phyloP scores from a whole-genome alignment of 2,329 filamentous ascomycete species.

The Arthrobotrys entomopaga region DNA sequence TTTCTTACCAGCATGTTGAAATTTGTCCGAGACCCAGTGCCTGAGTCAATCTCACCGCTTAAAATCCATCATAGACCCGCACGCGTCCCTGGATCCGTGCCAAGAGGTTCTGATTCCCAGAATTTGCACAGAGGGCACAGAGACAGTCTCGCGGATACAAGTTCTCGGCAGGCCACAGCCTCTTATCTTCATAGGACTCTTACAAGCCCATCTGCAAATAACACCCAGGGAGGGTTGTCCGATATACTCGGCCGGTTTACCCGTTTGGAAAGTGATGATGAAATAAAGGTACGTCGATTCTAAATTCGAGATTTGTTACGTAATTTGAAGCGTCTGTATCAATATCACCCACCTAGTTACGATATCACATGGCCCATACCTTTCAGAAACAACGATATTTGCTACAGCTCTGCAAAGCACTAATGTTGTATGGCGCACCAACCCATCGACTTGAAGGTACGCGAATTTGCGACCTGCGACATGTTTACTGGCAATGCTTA shows the following conservation, averaged over 20 bases:
- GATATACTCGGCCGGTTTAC: slow-evolving; percentile 29
- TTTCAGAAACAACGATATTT: slow-evolving; percentile 84
- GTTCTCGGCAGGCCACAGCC: too few relatives aligned
- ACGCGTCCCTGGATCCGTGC: too few relatives aligned
- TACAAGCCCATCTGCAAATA: too few relatives aligned
- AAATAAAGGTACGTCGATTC: slow-evolving; percentile 61
- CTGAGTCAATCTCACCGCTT: too few relatives aligned
- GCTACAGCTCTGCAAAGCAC: slow-evolving; percentile 80
- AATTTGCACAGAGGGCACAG: too few relatives aligned
- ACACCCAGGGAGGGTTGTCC: neutral
- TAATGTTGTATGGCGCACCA: slow-evolving; percentile 91
- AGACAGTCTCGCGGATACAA: too few relatives aligned
- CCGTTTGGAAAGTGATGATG: slow-evolving; percentile 60
- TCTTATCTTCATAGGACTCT: too few relatives aligned
- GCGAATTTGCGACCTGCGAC: neutral
- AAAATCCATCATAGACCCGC: too few relatives aligned
- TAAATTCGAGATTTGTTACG: neutral
- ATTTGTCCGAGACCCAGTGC: too few relatives aligned
- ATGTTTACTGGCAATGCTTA: neutral
- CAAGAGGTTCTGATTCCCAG: too few relatives aligned
- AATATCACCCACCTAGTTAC: slow-evolving; percentile 64
- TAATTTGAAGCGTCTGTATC: neutral
- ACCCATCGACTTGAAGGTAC: slow-evolving; percentile 82
- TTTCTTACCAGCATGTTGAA: too few relatives aligned
- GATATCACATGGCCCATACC: slow-evolving; percentile 73